Evolutionary conservation across 2,329 filamentous ascomycete species (phyloP).

Genomic region (Diaporthe citrichinensis): DNA sequence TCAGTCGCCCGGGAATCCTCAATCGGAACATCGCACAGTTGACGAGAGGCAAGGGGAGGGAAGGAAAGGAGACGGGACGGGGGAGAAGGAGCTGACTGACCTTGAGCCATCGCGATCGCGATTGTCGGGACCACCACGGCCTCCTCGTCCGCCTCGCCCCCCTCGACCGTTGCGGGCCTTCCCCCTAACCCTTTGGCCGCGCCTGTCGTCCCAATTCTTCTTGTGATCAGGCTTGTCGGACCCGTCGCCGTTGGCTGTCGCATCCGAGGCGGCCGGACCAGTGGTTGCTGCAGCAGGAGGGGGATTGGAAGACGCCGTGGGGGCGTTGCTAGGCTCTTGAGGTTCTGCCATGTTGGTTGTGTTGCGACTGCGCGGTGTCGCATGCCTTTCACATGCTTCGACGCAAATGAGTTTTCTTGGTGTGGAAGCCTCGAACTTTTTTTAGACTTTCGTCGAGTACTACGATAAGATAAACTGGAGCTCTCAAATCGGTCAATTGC

Average conservation of each 20-base stretch:
- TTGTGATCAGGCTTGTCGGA: conserved; percentile 28
- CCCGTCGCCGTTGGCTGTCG: conserved; percentile 18
- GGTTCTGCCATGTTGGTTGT: conserved; percentile 38
- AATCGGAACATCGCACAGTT: background rate
- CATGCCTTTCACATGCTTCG: conserved; percentile 36
- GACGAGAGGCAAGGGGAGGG: background rate
- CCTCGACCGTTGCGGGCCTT: conserved; percentile 25
- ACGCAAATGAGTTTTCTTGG: background rate
- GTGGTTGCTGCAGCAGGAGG: background rate
- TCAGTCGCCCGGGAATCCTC: conserved; percentile 27
- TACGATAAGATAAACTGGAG: background rate
- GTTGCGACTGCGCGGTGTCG: conserved; percentile 17
- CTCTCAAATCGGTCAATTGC: conserved; percentile 18
- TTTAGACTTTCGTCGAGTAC: background rate
- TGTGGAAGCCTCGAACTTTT: conserved; percentile 3
- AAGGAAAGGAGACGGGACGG: background rate
- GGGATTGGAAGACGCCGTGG: conserved; percentile 1
- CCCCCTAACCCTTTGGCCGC: conserved; percentile 19
- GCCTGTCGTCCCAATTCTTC: conserved; percentile 32
- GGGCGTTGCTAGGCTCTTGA: conserved; percentile 28
- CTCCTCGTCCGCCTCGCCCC: conserved; percentile 22
- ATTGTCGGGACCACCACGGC: conserved; percentile 23
- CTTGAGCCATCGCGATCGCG: conserved; percentile 35
- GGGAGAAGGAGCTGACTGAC: conserved; percentile 14
- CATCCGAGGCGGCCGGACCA: background rate